phyloP scores from a whole-genome alignment of 805 yeast species.

The Saturnispora diversa region DNA sequence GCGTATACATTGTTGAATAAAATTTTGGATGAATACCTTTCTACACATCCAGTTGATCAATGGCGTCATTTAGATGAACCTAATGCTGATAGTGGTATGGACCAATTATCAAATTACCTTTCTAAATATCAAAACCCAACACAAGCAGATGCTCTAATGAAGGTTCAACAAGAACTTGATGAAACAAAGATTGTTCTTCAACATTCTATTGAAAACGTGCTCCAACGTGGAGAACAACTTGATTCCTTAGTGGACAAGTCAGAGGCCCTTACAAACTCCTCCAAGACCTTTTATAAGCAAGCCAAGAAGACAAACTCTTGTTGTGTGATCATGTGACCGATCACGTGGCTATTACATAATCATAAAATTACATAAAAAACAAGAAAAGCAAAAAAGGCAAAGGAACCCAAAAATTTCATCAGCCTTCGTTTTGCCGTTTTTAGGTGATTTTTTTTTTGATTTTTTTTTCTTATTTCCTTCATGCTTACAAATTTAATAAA shows the following conservation, averaged over 20 bases:
- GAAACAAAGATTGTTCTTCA: slow-evolving; percentile 95
- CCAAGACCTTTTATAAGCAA: slow-evolving; percentile 93
- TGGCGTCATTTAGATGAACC: slow-evolving; percentile 52
- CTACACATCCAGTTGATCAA: slow-evolving; percentile 66
- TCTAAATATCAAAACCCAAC: slow-evolving; percentile 90
- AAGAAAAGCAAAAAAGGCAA: too few species aligned
- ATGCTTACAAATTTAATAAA: not conserved
- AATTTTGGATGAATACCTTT: slow-evolving; percentile 80
- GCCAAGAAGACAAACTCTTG: slow-evolving; percentile 93
- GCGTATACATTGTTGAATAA: slow-evolving; percentile 91
- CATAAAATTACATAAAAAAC: too few species aligned
- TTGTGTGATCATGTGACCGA: slow-evolving; percentile 62
- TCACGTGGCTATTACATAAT: not conserved
- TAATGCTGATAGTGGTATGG: slow-evolving; percentile 40
- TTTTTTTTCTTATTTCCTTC: not conserved
- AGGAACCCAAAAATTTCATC: too few species aligned
- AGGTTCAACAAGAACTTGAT: slow-evolving; percentile 95
- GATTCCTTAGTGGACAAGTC: slow-evolving; percentile 93
- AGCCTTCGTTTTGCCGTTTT: too few species aligned
- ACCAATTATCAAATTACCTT: slow-evolving; percentile 60
- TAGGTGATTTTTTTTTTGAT: not conserved
- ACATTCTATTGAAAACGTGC: slow-evolving; percentile 87
- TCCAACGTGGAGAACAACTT: slow-evolving; percentile 93
- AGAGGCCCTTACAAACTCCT: slow-evolving; percentile 79
- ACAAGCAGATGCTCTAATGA: slow-evolving; percentile 95